Evolutionary conservation across 1,284 basidiomycete species (phyloP), one percentile per base, ranked within the genome.

Genomic region (Austroboletus sp.): DNA sequence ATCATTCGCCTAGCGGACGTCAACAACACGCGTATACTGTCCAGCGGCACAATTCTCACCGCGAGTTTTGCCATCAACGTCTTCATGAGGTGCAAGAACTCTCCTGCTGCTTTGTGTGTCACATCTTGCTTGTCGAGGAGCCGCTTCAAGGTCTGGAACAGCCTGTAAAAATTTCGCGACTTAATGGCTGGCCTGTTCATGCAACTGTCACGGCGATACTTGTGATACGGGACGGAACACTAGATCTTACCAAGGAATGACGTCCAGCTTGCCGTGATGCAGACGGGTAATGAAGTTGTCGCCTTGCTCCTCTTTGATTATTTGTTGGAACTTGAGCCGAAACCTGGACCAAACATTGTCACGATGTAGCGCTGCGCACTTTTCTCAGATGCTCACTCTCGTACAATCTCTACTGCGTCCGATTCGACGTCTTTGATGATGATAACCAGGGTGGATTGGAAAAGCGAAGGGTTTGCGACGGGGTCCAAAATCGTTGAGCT

Each of bases 21-120:
- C 17, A 3, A 4, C 17, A 31, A 42, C 2, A 9, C 25, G 9
- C 9, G 6, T 10, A 9, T 9, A 32, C 77, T 79, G 19, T 1
- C 6, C 6, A 13, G 6, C 10, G 4, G 25, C 16, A 9, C 30
- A 34, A 6, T 5, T 26, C 45, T 39, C 45, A 75, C 80, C 71
- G 82, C 81, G 40, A 82, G 53, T 47, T 82, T 82, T 3, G 79
- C 79, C 79, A 82, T 82, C 33, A 82, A 55, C 0, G 76, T 78
- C 58, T 82, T 82, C 56, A 82, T 59, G 2, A 71, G 70, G 29
- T 76, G 71, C 13, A 82, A 60, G 52, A 82, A 81, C 36, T 74
- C 69, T 3, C 75, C 76, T 0, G 73, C 80, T 0, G 70, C 66
- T 0, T 54, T 57, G 52, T 82, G 77, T 0, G 77, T 78, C 0